A percentile compares a stretch with the other conserved stretches of the same genome.
These are phyloP conservation scores for Alternaria rosae DNA, from an alignment of 2,329 filamentous ascomycete species.

Conservation along the genomic window DNA sequence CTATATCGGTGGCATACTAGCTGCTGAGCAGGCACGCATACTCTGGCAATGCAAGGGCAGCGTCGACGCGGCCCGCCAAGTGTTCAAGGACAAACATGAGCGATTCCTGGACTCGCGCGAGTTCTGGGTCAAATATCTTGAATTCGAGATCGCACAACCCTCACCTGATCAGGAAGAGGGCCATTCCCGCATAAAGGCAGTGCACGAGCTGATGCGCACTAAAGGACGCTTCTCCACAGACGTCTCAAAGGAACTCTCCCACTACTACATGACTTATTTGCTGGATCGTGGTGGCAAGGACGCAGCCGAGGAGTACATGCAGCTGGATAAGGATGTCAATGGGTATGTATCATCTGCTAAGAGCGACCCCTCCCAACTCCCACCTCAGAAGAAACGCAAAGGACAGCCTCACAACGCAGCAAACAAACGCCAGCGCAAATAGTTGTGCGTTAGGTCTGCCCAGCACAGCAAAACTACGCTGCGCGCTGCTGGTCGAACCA, in stretches of 20 bases:
- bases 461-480: slow-evolving; percentile 9
- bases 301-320: slow-evolving; percentile 84
- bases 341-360: slow-evolving; percentile 60
- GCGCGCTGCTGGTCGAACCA: background rate
- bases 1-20: slow-evolving; percentile 86
- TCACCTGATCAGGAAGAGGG: slow-evolving; percentile 69
- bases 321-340: slow-evolving; percentile 84
- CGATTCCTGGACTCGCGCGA: slow-evolving; percentile 84
- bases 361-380: slow-evolving; percentile 33
- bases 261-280: slow-evolving; percentile 82
- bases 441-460: slow-evolving; percentile 17
- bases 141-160: slow-evolving; percentile 87
- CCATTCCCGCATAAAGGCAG: slow-evolving; percentile 77
- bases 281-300: slow-evolving; percentile 83
- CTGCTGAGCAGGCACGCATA: slow-evolving; percentile 86
- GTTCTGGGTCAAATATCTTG: slow-evolving; percentile 90
- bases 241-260: slow-evolving; percentile 76
- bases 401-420: slow-evolving; percentile 45
- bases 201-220: slow-evolving; percentile 76
- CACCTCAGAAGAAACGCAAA: slow-evolving; percentile 32
- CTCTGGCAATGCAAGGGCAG: slow-evolving; percentile 88
- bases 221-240: slow-evolving; percentile 74
- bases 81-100: slow-evolving; percentile 83
- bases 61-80: slow-evolving; percentile 78
- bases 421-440: slow-evolving; percentile 42